phyloP scores from a whole-genome alignment of 208 protist species.

The Leishmania aethiopica region DNA sequence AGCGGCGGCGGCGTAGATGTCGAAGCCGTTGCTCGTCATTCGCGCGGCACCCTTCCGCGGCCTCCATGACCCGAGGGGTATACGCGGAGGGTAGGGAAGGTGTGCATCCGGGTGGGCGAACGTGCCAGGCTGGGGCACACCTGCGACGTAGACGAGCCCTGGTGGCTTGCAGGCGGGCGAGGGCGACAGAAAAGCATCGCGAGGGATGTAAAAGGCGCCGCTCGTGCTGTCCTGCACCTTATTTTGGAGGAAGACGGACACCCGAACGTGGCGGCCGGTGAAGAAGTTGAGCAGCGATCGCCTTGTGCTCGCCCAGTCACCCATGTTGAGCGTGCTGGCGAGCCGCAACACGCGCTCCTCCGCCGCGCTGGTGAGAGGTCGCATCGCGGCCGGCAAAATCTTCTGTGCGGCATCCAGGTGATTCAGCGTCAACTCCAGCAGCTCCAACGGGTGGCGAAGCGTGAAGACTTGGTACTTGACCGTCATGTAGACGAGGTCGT shows the following conservation, averaged over 20 bases:
- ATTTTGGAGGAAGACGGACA: constrained; percentile 86
- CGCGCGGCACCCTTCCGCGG: constrained; percentile 26
- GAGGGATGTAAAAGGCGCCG: constrained; percentile 66
- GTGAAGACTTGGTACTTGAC: constrained; percentile 91
- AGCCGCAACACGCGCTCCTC: constrained; percentile 36
- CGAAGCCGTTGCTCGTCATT: constrained; percentile 54
- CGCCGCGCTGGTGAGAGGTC: constrained; percentile 25
- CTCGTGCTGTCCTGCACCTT: constrained; percentile 61
- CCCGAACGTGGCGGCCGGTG: constrained; percentile 65
- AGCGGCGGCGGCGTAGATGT: constrained; percentile 51
- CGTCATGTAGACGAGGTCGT: constrained; percentile 93
- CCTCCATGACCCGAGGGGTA: constrained; percentile 50
- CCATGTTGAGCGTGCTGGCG: constrained; percentile 26
- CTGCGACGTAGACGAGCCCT: constrained; percentile 46
- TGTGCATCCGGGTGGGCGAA: constrained; percentile 62
- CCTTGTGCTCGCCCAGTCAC: constrained; percentile 63
- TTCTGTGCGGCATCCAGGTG: constrained; percentile 73
- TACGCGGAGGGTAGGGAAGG: constrained; percentile 35
- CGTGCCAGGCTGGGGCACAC: not conserved
- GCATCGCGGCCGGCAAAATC: constrained; percentile 32
- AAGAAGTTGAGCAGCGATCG: constrained; percentile 80
- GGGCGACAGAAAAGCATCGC: constrained; percentile 46
- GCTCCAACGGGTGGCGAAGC: constrained; percentile 77
- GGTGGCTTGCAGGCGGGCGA: constrained; percentile 48
- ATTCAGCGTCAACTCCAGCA: constrained; percentile 88